These are phyloP conservation scores for Dictyostelium purpureum DNA, from an alignment of 78 protist genomes.

Conservation along the genomic window DNA sequence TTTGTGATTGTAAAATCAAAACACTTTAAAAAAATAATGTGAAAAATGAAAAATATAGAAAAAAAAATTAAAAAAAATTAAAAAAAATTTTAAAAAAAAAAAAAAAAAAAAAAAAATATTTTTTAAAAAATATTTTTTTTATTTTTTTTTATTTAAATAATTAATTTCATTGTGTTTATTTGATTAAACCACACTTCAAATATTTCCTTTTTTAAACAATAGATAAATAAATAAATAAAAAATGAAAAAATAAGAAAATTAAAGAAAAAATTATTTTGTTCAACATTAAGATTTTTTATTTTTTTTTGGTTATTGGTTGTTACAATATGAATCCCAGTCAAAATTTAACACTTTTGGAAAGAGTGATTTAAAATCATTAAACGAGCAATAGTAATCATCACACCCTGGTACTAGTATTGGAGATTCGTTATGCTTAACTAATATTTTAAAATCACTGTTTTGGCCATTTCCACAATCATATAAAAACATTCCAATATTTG, in stretches of 20 bases:
- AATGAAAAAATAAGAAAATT: no score
- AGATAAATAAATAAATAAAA: no score
- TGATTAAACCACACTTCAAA: not conserved
- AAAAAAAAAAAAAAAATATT: no score
- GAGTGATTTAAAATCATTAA: not conserved
- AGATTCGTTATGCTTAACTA: constrained; percentile 42
- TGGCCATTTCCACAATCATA: constrained; percentile 19
- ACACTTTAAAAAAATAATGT: no score
- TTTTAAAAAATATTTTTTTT: no score
- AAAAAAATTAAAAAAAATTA: no score
- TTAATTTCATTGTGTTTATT: no score
- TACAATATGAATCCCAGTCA: constrained; percentile 26
- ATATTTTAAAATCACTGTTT: constrained; percentile 4
- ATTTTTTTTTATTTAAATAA: not conserved
- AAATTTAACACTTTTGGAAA: not conserved
- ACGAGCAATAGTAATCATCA: constrained; percentile 26
- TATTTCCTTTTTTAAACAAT: no score
- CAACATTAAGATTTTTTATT: no score
- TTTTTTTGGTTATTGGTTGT: not conserved
- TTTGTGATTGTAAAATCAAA: not conserved
- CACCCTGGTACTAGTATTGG: constrained; percentile 44
- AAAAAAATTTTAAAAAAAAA: no score
- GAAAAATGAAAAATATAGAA: no score
- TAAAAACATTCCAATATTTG: constrained; percentile 36
- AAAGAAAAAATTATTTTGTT: no score